phyloP scores from a whole-genome alignment of 1,284 basidiomycete genomes.

The Rugosomyces carneus region DNA sequence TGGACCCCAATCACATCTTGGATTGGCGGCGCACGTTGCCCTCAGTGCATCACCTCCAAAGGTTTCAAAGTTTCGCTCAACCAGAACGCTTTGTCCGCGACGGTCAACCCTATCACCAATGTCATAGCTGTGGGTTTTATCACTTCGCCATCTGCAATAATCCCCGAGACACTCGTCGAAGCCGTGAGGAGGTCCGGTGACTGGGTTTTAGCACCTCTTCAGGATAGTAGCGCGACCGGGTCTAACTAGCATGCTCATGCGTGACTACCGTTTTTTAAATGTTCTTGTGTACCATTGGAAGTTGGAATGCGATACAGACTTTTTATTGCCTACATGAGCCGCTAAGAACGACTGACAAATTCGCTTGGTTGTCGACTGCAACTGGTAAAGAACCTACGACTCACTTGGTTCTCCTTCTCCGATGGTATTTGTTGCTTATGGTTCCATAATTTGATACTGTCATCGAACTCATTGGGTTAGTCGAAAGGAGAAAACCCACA shows the following conservation, averaged over 20 bases:
- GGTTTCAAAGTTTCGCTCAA: neutral
- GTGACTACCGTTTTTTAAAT: too few species aligned
- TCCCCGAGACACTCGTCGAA: neutral
- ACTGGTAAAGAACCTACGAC: too few species aligned
- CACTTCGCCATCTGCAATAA: neutral
- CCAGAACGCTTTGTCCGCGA: neutral
- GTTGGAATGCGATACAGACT: too few species aligned
- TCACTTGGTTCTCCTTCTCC: too few species aligned
- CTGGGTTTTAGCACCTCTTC: slow-evolving; percentile 1
- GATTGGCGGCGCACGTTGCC: slow-evolving; percentile 2
- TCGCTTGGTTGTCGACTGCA: too few species aligned
- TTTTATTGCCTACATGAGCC: too few species aligned
- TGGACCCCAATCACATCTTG: neutral
- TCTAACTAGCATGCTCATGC: neutral
- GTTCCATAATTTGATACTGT: too few species aligned
- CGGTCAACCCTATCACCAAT: neutral
- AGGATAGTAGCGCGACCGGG: neutral
- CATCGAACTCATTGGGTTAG: too few species aligned
- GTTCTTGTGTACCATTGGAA: too few species aligned
- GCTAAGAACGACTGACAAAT: too few species aligned
- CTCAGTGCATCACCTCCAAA: slow-evolving; percentile 6
- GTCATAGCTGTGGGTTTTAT: slow-evolving; percentile 1
- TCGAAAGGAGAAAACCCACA: too few species aligned
- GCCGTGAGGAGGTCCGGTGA: slow-evolving; percentile 4
- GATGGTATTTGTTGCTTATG: too few species aligned